Conservation (phyloP, 2,329 filamentous ascomycete species). For the Penicillium sp. region DNA sequence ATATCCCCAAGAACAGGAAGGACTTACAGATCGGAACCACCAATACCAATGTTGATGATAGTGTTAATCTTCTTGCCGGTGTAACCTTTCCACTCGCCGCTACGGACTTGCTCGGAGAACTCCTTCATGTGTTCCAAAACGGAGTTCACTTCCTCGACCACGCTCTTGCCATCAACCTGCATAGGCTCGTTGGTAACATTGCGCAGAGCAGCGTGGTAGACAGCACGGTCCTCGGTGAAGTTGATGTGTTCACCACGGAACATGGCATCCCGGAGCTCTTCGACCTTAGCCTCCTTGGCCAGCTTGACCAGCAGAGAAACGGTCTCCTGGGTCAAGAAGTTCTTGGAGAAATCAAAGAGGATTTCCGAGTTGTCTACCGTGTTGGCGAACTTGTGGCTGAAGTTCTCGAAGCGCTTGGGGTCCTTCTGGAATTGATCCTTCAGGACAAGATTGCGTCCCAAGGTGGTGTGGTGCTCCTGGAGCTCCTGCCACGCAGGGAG, state of each 20-base stretch:
- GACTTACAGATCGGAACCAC: conserved; percentile 92
- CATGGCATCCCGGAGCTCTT: conserved; percentile 95
- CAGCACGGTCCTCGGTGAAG: conserved; percentile 94
- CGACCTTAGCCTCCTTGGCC: conserved; percentile 84
- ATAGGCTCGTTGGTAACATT: conserved; percentile 80
- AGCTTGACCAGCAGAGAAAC: conserved; percentile 82
- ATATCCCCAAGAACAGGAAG: not conserved
- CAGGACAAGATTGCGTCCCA: conserved; percentile 86
- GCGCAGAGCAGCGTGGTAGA: conserved; percentile 91
- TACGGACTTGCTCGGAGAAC: conserved; percentile 92
- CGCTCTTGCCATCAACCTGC: conserved; percentile 86
- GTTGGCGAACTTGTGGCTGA: conserved; percentile 81
- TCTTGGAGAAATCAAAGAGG: conserved; percentile 99
- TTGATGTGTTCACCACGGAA: conserved; percentile 98
- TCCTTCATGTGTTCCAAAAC: conserved; percentile 98
- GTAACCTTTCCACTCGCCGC: conserved; percentile 94
- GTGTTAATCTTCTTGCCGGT: conserved; percentile 96
- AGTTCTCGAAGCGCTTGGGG: conserved; percentile 82
- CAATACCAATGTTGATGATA: conserved; percentile 97
- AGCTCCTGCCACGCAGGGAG: conserved; percentile 86
- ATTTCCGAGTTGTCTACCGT: conserved; percentile 77
- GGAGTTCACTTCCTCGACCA: conserved; percentile 87
- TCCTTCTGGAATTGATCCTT: conserved; percentile 92
- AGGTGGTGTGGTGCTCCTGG: conserved; percentile 80
- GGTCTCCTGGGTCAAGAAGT: conserved; percentile 93